Evolutionary conservation across 1,284 basidiomycete genomes (phyloP).

Genomic region (Apiotrichum gracile): DNA sequence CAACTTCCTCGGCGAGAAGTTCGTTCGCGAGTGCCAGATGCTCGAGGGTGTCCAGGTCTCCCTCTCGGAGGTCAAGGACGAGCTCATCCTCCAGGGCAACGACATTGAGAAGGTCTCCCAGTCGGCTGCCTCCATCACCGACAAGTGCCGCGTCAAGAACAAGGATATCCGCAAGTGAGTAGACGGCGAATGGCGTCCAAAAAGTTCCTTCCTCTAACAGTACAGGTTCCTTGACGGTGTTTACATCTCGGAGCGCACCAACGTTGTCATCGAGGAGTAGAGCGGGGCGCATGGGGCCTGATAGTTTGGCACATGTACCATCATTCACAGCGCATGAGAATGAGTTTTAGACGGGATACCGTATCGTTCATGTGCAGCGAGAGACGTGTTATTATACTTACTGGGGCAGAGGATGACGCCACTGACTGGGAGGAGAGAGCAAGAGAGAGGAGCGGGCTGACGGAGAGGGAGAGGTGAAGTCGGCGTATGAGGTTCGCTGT

Average conservation of each 20-base stretch:
- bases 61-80: constrained; percentile 95
- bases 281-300: constrained; percentile 16
- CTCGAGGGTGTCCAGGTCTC: constrained; percentile 77
- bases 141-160: constrained; percentile 88
- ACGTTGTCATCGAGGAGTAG: constrained; percentile 31
- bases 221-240: constrained; percentile 52
- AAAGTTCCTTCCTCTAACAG: too few relatives aligned
- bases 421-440: too few relatives aligned
- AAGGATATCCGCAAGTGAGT: constrained; percentile 87
- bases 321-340: constrained; percentile 14
- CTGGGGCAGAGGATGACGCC: not conserved
- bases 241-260: constrained; percentile 53
- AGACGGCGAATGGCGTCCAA: not conserved
- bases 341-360: not conserved
- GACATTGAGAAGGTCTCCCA: constrained; percentile 94
- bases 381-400: not conserved
- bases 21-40: constrained; percentile 89
- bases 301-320: constrained; percentile 21
- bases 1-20: constrained; percentile 78
- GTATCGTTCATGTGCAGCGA: not conserved
- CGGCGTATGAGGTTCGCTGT: too few relatives aligned
- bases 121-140: constrained; percentile 93
- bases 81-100: constrained; percentile 86
- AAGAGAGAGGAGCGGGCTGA: too few relatives aligned
- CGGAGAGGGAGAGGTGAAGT: too few relatives aligned